These are phyloP conservation scores for Acarospora socialis DNA, from an alignment of 2,329 filamentous ascomycete species.

Conservation along the genomic window DNA sequence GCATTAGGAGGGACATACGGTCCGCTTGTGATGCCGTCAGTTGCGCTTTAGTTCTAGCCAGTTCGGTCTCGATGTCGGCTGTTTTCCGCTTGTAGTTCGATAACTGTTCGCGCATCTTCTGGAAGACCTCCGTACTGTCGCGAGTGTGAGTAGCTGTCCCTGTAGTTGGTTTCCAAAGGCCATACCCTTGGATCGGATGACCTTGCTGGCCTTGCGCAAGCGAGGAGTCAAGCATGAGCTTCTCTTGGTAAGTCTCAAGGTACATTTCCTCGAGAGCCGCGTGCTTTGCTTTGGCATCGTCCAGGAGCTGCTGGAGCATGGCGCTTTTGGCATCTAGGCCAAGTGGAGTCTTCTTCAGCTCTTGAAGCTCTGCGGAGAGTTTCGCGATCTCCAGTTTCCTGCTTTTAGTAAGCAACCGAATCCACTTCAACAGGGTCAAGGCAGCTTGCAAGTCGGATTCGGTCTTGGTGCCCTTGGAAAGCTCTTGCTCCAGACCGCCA, in stretches of 20 bases:
- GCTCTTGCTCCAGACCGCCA: slow-evolving; percentile 10
- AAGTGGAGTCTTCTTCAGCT: slow-evolving; percentile 14
- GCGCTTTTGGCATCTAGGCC: slow-evolving; percentile 15
- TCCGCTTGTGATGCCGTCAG: slow-evolving; percentile 15
- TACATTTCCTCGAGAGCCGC: slow-evolving; percentile 18
- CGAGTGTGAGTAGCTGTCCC: slow-evolving; percentile 9
- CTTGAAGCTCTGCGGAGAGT: slow-evolving; percentile 18
- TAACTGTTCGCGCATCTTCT: slow-evolving; percentile 18
- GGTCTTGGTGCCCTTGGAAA: slow-evolving; percentile 5
- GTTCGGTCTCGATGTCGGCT: slow-evolving; percentile 13
- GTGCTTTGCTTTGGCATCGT: slow-evolving; percentile 17
- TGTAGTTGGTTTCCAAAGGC: slow-evolving; percentile 5
- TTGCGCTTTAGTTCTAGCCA: slow-evolving; percentile 13
- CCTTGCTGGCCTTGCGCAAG: slow-evolving; percentile 16
- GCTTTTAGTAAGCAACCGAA: slow-evolving; percentile 5
- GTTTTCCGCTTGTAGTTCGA: slow-evolving; percentile 15
- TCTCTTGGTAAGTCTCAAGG: slow-evolving; percentile 18
- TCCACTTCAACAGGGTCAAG: slow-evolving; percentile 1
- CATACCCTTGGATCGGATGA: slow-evolving; percentile 18
- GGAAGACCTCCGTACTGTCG: slow-evolving; percentile 18
- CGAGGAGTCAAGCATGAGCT: slow-evolving; percentile 18
- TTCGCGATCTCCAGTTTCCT: slow-evolving; percentile 18
- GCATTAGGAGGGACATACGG: slow-evolving; percentile 15
- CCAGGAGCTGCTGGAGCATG: slow-evolving; percentile 18
- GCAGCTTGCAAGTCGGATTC: slow-evolving; percentile 10